Evolutionary conservation across 2,329 filamentous ascomycete species (phyloP), one percentile per base, ranked within the genome.

Genomic region (Fusarium musae): DNA sequence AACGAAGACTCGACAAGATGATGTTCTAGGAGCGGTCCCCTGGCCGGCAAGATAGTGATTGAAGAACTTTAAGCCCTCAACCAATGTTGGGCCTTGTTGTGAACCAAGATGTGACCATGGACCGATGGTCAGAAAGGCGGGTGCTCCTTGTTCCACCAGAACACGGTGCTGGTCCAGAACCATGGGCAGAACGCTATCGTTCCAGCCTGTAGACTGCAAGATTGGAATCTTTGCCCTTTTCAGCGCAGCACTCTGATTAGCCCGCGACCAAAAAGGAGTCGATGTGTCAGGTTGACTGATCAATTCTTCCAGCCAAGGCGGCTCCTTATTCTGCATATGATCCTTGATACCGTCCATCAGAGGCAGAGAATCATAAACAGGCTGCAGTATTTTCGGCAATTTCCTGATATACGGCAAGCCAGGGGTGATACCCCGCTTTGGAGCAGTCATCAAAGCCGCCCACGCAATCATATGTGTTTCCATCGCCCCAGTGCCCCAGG

Each of bases 1-100:
- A 13, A 50, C 5, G 2, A 50, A 50, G 0, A 50, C 16, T 23
- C 47, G 47, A 17, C 21, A 50, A 2, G 21, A 0, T 0, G 15
- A 32, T 23, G 21, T 17, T 9, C 47, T 50, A 7, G 28, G 47
- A 17, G 28, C 3, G 5, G 30, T 1, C 0, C 21, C 21, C 0
- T 0, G 47, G 7, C 16, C 47, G 0, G 16, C 15, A 10, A 50
- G 47, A 50, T 50, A 50, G 16, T 50, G n/a, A 19, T 13, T 5
- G 13, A 50, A 23, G 47, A 50, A 34, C 21, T 19, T 1, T 3
- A 34, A 50, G 11, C 3, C 47, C 15, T 50, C 30, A 7, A 3
- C 8, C 2, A 50, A 34, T 0, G 47, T 34, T 23, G 47, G 47
- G 5, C 30, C 47, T 32, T 10, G 15, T 34, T 50, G 47, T 34